Conservation (phyloP, 805 yeast genomes). For the Candida ponderosae region DNA sequence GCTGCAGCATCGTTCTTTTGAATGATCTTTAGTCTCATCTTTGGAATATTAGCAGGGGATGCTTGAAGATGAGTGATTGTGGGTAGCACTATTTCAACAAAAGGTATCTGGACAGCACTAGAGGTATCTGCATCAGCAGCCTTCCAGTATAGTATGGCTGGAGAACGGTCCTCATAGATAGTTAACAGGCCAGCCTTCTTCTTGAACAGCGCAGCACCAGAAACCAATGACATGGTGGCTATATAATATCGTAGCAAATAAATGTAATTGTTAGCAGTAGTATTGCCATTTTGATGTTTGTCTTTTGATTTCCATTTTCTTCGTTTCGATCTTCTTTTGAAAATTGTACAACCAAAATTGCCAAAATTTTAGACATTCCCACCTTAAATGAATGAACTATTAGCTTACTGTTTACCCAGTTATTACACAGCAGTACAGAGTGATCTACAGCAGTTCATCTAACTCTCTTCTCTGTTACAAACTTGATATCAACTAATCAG, state of each 20-base stretch:
- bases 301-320: background rate
- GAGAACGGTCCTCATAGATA: constrained; percentile 46
- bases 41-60: constrained; percentile 57
- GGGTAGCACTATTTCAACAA: constrained; percentile 33
- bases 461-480: too few species aligned
- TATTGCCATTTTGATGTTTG: background rate
- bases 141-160: constrained; percentile 50
- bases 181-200: constrained; percentile 50
- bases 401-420: too few species aligned
- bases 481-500: too few species aligned
- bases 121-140: constrained; percentile 34
- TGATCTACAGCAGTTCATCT: too few species aligned
- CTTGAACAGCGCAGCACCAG: constrained; percentile 48
- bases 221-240: constrained; percentile 27
- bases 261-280: too few species aligned
- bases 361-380: too few species aligned
- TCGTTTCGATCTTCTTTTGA: background rate
- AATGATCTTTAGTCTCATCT: constrained; percentile 56
- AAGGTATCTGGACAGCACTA: constrained; percentile 27
- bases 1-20: constrained; percentile 31
- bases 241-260: background rate
- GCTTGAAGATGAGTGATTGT: constrained; percentile 51
- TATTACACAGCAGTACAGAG: too few species aligned
- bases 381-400: too few species aligned
- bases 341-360: too few species aligned